A percentile compares a stretch with the other conserved stretches of the same genome.
These are phyloP conservation scores for Clarireedia hainanense DNA, from an alignment of 2,329 filamentous ascomycete species.

Conservation along the genomic window DNA sequence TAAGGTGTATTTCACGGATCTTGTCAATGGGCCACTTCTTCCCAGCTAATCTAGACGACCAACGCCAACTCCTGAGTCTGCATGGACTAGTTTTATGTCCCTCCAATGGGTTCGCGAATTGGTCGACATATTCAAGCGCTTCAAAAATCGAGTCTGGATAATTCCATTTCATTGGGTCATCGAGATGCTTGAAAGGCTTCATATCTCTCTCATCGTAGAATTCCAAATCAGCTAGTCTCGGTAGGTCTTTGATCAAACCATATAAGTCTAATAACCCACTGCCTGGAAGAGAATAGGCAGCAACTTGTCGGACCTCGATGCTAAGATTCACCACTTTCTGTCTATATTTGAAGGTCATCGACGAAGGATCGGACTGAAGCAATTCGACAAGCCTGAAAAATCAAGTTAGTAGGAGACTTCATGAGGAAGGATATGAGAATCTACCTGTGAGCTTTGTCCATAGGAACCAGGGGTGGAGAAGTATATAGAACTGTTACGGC, in stretches of 20 bases:
- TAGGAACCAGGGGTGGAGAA: constrained; percentile 54
- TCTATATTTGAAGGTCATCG: constrained; percentile 25
- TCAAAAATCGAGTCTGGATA: constrained; percentile 61
- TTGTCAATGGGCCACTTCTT: constrained; percentile 40
- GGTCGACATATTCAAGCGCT: constrained; percentile 50
- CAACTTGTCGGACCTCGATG: constrained; percentile 35
- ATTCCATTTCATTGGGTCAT: constrained; percentile 55
- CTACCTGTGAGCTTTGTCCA: constrained; percentile 37
- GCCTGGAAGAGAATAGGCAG: constrained; percentile 45
- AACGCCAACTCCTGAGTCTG: constrained; percentile 48
- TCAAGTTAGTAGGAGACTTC: background rate
- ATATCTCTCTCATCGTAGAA: constrained; percentile 64
- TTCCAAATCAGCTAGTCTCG: constrained; percentile 60
- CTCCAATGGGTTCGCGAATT: constrained; percentile 23
- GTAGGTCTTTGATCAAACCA: constrained; percentile 54
- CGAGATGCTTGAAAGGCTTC: constrained; percentile 54
- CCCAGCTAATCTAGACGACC: constrained; percentile 48
- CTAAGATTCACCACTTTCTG: constrained; percentile 26
- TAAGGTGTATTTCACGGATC: constrained; percentile 45
- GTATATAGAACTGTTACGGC: constrained; percentile 66
- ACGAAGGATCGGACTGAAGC: constrained; percentile 32
- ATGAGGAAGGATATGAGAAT: too few species aligned
- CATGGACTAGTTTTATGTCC: constrained; percentile 26
- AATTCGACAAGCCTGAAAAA: constrained; percentile 38
- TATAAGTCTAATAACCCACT: constrained; percentile 47